phyloP scores from a whole-genome alignment of 345 rosid species.

The Schrenkiella parvula region DNA sequence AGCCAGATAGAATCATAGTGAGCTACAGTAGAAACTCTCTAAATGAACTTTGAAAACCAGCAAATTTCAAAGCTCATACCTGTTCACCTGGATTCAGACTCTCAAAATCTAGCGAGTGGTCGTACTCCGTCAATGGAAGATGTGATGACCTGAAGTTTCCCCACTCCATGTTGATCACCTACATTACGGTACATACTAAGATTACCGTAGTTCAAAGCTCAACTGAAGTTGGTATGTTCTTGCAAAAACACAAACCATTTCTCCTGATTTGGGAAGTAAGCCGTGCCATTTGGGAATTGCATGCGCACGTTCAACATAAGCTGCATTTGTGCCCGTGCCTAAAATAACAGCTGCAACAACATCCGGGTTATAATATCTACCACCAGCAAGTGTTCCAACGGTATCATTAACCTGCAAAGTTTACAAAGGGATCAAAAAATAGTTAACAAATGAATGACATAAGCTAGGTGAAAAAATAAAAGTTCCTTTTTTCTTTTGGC shows the following conservation, averaged over 20 bases:
- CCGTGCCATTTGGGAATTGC: slow-evolving; percentile 97
- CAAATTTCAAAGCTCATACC: slow-evolving; percentile 34
- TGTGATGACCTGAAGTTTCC: slow-evolving; percentile 92
- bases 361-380: slow-evolving; percentile 68
- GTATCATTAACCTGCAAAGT: slow-evolving; percentile 81
- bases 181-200: background rate
- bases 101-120: slow-evolving; percentile 66
- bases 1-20: background rate
- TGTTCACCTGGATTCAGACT: slow-evolving; percentile 96
- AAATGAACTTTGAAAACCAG: background rate
- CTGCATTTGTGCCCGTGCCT: slow-evolving; percentile 97
- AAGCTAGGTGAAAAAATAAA: background rate
- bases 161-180: slow-evolving; percentile 99
- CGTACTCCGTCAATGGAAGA: slow-evolving; percentile 78
- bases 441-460: background rate
- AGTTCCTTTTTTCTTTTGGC: background rate
- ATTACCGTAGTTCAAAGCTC: background rate
- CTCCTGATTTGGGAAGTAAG: slow-evolving; percentile 72
- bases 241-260: slow-evolving; percentile 57
- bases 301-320: slow-evolving; percentile 87
- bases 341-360: slow-evolving; percentile 87
- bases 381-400: slow-evolving; percentile 95
- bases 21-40: background rate
- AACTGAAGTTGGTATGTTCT: background rate
- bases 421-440: background rate